Conservation (phyloP, 2,329 filamentous ascomycete species). For the Alternaria ventricosa region DNA sequence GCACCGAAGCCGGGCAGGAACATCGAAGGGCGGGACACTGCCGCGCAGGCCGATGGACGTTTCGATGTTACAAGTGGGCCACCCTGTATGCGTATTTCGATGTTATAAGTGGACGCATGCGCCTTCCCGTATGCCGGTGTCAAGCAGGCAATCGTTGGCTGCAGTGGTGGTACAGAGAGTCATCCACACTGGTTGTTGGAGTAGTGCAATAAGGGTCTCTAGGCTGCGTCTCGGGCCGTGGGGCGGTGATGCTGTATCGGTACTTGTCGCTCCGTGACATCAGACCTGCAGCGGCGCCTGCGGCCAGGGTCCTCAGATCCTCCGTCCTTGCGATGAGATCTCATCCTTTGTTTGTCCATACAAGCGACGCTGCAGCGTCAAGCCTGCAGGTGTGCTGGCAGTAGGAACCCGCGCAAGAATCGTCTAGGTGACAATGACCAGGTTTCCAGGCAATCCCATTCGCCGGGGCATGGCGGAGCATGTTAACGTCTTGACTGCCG, state of each 20-base stretch:
- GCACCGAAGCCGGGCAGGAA: conserved; percentile 25
- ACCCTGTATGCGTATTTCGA: background rate
- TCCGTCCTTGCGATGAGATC: conserved; percentile 15
- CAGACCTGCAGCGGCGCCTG: conserved; percentile 12
- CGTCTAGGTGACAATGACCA: conserved; percentile 40
- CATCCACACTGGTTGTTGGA: conserved; percentile 21
- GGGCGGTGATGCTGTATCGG: conserved; percentile 16
- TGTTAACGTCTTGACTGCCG: conserved; percentile 42
- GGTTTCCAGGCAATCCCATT: conserved; percentile 30
- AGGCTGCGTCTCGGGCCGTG: conserved; percentile 18
- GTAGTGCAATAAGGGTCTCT: conserved; percentile 27
- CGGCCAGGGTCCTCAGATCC: conserved; percentile 3
- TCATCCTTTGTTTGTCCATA: conserved; percentile 38
- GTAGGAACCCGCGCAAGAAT: conserved; percentile 32
- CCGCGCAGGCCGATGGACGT: conserved; percentile 3
- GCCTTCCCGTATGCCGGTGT: conserved; percentile 26
- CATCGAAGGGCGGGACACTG: conserved; percentile 11
- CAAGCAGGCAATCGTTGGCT: conserved; percentile 30
- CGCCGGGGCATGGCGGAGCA: conserved; percentile 22
- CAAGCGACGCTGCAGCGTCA: conserved; percentile 30
- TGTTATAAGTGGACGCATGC: conserved; percentile 29
- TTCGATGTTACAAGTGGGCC: conserved; percentile 24
- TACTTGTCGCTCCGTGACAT: conserved; percentile 22
- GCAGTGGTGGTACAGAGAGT: conserved; percentile 31
- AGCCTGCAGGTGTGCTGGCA: conserved; percentile 42